These are phyloP conservation scores for Rosa hybrid DNA, from an alignment of 331 rosid genomes.

Conservation along the genomic window DNA sequence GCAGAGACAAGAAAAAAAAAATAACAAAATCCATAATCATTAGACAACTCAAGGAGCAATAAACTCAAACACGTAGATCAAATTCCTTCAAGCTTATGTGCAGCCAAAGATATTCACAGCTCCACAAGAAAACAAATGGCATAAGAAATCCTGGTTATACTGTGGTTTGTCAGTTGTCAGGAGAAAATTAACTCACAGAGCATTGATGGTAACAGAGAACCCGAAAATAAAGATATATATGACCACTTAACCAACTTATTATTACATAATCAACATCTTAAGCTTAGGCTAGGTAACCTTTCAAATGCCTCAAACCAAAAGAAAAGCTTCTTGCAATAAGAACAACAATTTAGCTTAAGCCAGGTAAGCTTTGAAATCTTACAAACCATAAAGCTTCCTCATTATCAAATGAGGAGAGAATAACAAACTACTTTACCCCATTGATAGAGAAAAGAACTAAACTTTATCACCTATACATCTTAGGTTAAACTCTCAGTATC, in stretches of 20 bases:
- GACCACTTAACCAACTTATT: not conserved
- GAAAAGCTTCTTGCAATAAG: not conserved
- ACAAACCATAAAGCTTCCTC: not conserved
- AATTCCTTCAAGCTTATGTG: not conserved
- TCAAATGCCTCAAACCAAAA: not conserved
- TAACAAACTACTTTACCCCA: not conserved
- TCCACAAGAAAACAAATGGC: not conserved
- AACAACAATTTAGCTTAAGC: not conserved
- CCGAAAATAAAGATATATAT: too few species aligned
- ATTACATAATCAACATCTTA: not conserved
- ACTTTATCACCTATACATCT: not conserved
- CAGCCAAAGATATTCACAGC: not conserved
- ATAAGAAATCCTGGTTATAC: too few species aligned
- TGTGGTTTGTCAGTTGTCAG: too few species aligned
- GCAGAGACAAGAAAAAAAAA: not conserved
- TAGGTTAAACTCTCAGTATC: not conserved
- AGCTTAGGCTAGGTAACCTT: not conserved
- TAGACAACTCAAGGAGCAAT: not conserved
- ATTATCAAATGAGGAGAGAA: not conserved
- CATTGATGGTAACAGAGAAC: too few species aligned
- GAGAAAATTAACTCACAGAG: too few species aligned
- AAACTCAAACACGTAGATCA: not conserved
- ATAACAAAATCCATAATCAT: not conserved
- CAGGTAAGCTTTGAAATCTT: not conserved
- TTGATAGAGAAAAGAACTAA: not conserved